phyloP scores from a whole-genome alignment of 1,284 basidiomycete genomes.

The Ganoderma lucidum region DNA sequence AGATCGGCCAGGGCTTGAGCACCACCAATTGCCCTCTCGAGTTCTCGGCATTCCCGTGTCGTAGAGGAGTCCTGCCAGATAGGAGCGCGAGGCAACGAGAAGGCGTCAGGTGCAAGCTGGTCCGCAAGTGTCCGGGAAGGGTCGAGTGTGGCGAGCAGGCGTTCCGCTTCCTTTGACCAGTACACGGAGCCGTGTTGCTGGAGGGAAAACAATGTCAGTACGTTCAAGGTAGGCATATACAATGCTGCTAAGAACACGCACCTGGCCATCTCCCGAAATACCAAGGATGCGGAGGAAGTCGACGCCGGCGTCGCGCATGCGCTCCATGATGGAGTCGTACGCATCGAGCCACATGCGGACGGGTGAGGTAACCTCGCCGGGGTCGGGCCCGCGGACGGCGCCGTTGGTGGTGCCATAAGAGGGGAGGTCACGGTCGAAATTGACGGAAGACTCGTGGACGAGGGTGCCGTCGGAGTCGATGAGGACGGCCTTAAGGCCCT shows the following conservation, averaged over 20 bases:
- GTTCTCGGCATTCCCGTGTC: constrained; percentile 71
- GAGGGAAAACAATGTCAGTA: background rate
- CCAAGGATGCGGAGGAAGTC: constrained; percentile 66
- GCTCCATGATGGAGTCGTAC: constrained; percentile 79
- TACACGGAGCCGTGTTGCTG: constrained; percentile 95
- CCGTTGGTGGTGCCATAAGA: constrained; percentile 79
- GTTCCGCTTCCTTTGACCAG: constrained; percentile 72
- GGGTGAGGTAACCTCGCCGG: constrained; percentile 82
- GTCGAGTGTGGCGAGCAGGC: constrained; percentile 63
- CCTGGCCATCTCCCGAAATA: constrained; percentile 82
- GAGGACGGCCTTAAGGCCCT: constrained; percentile 84
- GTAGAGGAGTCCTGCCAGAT: constrained; percentile 97
- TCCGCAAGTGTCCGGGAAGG: constrained; percentile 56
- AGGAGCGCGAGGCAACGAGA: constrained; percentile 76
- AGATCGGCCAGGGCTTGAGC: constrained; percentile 74
- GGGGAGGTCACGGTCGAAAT: constrained; percentile 85
- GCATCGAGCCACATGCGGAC: constrained; percentile 88
- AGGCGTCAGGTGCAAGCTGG: constrained; percentile 69
- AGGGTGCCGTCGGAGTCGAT: constrained; percentile 67
- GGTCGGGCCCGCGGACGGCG: constrained; percentile 69
- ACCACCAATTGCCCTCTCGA: constrained; percentile 77
- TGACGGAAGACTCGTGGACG: constrained; percentile 77
- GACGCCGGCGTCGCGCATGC: constrained; percentile 69
- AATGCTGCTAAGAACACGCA: constrained; percentile 34
- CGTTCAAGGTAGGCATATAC: background rate